phyloP scores from a whole-genome alignment of 305 asterid species.

The Nicotiana rustica region DNA sequence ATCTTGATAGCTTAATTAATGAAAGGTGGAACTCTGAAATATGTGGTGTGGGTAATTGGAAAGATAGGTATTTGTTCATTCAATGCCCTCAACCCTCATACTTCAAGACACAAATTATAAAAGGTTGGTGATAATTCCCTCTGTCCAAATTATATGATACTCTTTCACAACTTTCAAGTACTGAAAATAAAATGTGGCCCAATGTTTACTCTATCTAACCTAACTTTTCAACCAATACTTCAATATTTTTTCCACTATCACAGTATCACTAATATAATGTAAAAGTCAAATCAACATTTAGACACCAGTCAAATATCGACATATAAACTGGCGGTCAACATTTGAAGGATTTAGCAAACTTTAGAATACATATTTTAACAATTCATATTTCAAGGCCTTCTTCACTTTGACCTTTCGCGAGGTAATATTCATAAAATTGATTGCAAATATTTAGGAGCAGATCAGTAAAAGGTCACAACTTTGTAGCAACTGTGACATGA shows the following conservation, averaged over 20 bases:
- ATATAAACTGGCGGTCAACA: not conserved
- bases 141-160: not conserved
- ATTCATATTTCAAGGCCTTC: not conserved
- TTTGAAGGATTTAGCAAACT: not conserved
- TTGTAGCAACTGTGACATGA: not conserved
- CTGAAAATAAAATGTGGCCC: not conserved
- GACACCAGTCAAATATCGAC: not conserved
- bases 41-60: not conserved
- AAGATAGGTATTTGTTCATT: not conserved
- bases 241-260: not conserved
- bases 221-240: not conserved
- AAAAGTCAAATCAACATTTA: not conserved
- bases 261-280: not conserved
- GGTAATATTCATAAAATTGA: not conserved
- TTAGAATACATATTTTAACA: not conserved
- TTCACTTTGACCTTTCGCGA: not conserved
- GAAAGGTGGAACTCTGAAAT: not conserved
- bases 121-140: conserved; percentile 5
- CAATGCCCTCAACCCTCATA: not conserved
- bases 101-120: not conserved
- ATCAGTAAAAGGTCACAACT: conserved; percentile 5
- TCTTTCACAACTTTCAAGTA: conserved; percentile 24
- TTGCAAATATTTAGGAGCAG: not conserved
- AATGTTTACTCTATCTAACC: conserved; percentile 7
- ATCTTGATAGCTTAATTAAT: not conserved